Conservation (phyloP, 2,329 filamentous ascomycete genomes). For the Phaeophleospora eucalypticola region DNA sequence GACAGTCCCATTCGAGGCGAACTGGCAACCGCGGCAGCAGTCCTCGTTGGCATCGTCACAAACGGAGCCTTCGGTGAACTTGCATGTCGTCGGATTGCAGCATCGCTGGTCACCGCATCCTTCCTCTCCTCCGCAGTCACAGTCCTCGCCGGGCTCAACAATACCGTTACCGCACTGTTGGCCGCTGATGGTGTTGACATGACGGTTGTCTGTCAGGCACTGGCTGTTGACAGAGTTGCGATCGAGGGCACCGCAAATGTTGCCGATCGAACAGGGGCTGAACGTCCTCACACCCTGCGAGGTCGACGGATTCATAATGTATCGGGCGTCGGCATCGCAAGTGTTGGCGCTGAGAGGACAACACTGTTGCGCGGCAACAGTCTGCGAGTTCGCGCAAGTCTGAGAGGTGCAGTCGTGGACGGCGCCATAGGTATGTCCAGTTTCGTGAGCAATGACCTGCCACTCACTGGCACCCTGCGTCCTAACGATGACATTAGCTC, state of each 20-base stretch:
- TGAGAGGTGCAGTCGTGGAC: conserved; percentile 80
- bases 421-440: conserved; percentile 90
- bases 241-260: conserved; percentile 83
- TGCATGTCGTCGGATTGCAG: conserved; percentile 83
- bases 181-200: conserved; percentile 74
- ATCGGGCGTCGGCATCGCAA: conserved; percentile 74
- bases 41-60: conserved; percentile 85
- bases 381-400: conserved; percentile 63
- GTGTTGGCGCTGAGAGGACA: conserved; percentile 66
- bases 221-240: conserved; percentile 69
- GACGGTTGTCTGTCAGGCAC: conserved; percentile 82
- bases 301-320: conserved; percentile 96
- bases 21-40: conserved; percentile 71
- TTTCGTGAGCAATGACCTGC: conserved; percentile 94
- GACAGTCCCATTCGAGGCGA: conserved; percentile 63
- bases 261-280: conserved; percentile 84
- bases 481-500: conserved; percentile 83
- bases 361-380: conserved; percentile 63
- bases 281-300: conserved; percentile 68
- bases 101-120: conserved; percentile 73
- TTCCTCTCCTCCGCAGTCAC: conserved; percentile 79
- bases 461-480: conserved; percentile 69
- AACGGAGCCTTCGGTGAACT: conserved; percentile 68
- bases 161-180: conserved; percentile 95
- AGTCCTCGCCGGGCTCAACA: conserved; percentile 89